A percentile compares a stretch with the other conserved stretches of the same genome.
phyloP scores from a whole-genome alignment of 2,329 filamentous ascomycete genomes.

The Diaporthe vaccinii region DNA sequence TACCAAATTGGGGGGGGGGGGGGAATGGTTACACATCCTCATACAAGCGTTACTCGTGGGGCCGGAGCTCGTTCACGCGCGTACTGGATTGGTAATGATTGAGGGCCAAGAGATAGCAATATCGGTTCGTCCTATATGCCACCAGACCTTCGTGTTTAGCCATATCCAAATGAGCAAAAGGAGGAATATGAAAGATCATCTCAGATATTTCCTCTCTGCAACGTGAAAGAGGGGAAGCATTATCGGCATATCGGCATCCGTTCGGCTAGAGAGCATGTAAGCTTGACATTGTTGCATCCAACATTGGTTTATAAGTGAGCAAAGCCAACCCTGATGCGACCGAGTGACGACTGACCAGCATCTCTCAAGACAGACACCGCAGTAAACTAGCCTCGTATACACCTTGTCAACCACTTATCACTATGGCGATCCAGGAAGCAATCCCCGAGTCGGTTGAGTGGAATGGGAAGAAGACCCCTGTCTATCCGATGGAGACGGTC shows the following conservation, averaged over 20 bases:
- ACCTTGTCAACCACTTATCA: conserved; percentile 34
- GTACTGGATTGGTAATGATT: not conserved
- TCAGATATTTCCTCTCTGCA: not conserved
- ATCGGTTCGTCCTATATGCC: not conserved
- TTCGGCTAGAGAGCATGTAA: not conserved
- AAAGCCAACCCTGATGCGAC: not conserved
- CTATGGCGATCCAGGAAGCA: conserved; percentile 55
- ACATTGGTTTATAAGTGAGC: not conserved
- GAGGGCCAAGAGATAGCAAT: not conserved
- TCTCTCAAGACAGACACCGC: not conserved
- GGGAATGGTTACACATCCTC: not conserved
- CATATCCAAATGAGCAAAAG: not conserved
- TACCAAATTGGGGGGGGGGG: not conserved
- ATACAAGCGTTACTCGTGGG: not conserved
- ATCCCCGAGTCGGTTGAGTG: conserved; percentile 61
- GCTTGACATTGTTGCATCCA: not conserved
- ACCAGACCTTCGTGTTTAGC: conserved; percentile 1
- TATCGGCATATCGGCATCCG: not conserved
- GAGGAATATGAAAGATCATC: not conserved
- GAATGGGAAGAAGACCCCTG: conserved; percentile 63
- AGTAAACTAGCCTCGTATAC: not conserved
- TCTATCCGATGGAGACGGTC: conserved; percentile 58
- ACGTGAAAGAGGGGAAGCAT: conserved; percentile 17
- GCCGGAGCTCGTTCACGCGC: not conserved
- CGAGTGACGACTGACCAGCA: not conserved